Conservation (phyloP, 2,329 filamentous ascomycete species). For the Epichloe festucae region DNA sequence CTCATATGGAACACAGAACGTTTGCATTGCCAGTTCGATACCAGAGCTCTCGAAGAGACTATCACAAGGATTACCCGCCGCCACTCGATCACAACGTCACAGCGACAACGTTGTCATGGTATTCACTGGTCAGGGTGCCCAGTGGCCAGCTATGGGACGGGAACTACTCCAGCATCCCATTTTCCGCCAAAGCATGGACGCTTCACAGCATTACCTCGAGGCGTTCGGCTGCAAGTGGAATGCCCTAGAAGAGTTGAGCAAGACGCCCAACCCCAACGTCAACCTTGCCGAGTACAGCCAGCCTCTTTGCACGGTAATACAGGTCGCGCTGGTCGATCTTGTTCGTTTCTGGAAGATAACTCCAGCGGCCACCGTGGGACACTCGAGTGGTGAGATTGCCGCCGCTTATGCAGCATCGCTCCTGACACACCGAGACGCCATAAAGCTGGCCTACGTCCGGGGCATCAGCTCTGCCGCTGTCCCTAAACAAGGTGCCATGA, state of each 20-base stretch:
- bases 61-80: no score
- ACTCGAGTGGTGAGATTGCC: slow-evolving; percentile 21
- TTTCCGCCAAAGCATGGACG: background rate
- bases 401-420: slow-evolving; percentile 18
- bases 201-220: background rate
- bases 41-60: no score
- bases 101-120: no score
- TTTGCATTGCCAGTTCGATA: no score
- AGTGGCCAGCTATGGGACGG: slow-evolving; percentile 12
- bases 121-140: slow-evolving; percentile 22
- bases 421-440: slow-evolving; percentile 10
- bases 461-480: slow-evolving; percentile 5
- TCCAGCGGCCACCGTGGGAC: slow-evolving; percentile 15
- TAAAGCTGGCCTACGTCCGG: slow-evolving; percentile 7
- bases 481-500: slow-evolving; percentile 9
- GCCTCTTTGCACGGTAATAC: slow-evolving; percentile 23
- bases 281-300: slow-evolving; percentile 11
- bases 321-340: slow-evolving; percentile 22
- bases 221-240: background rate
- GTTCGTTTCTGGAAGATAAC: slow-evolving; percentile 14
- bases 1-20: no score
- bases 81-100: no score
- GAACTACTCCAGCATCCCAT: background rate
- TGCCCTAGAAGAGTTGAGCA: background rate
- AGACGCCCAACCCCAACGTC: background rate